These are phyloP conservation scores for Colletotrichum sp. DNA, from an alignment of 2,329 filamentous ascomycete genomes.

Conservation along the genomic window DNA sequence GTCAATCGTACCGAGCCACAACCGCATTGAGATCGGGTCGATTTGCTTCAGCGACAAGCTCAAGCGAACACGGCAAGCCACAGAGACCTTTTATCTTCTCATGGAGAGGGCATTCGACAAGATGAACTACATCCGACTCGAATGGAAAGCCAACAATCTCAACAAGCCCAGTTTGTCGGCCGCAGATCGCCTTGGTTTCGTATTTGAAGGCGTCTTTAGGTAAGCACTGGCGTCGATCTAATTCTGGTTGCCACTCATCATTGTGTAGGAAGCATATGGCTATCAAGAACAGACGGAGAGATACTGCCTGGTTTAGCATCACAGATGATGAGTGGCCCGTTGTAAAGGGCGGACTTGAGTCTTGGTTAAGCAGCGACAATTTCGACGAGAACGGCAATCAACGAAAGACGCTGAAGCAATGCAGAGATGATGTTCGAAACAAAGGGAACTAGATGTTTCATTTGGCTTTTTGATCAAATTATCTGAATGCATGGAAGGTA, in stretches of 20 bases:
- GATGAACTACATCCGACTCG: conserved; percentile 52
- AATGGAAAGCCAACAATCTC: conserved; percentile 68
- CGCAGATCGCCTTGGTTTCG: conserved; percentile 62
- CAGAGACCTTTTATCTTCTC: conserved; percentile 63
- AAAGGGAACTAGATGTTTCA: not conserved
- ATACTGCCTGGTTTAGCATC: conserved; percentile 67
- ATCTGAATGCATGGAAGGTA: no score
- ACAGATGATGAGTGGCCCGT: conserved; percentile 62
- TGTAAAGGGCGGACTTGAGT: conserved; percentile 50
- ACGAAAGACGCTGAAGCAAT: conserved; percentile 45
- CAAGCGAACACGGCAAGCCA: conserved; percentile 59
- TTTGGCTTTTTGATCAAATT: no score
- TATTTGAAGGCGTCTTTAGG: conserved; percentile 64
- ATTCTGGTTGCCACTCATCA: no score
- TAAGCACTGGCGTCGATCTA: not conserved
- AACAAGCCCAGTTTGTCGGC: conserved; percentile 60
- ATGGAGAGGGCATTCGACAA: conserved; percentile 57
- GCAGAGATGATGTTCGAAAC: conserved; percentile 19
- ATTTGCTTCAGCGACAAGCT: conserved; percentile 55
- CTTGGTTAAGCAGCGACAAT: conserved; percentile 60
- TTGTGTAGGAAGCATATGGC: conserved; percentile 57
- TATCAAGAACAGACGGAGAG: conserved; percentile 58
- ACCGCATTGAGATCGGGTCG: conserved; percentile 60
- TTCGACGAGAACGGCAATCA: conserved; percentile 61
- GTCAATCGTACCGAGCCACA: conserved; percentile 50